These are phyloP conservation scores for Plectosphaerella sp. DNA, from an alignment of 2,329 filamentous ascomycete species.

Conservation along the genomic window DNA sequence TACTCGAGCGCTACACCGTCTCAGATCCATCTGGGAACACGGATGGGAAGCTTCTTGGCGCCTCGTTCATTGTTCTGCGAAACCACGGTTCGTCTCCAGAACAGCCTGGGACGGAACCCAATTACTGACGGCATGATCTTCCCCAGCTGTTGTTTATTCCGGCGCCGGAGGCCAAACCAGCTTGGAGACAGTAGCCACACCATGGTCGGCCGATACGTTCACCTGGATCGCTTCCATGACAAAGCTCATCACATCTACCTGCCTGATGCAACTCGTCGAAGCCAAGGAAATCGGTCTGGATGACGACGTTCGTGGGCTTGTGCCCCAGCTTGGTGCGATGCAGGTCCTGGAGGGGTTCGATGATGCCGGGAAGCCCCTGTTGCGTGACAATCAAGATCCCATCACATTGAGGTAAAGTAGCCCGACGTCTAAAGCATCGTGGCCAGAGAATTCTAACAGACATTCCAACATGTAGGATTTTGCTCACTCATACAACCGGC, in stretches of 20 bases:
- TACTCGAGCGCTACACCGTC: constrained; percentile 24
- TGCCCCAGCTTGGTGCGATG: constrained; percentile 27
- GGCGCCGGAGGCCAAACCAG: constrained; percentile 29
- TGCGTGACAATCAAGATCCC: constrained; percentile 28
- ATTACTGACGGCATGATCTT: background rate
- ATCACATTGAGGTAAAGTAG: constrained; percentile 31
- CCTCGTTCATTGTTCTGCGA: constrained; percentile 27
- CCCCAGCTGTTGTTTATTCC: constrained; percentile 26
- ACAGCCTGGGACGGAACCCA: background rate
- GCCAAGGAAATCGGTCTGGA: constrained; percentile 27
- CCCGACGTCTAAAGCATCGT: background rate
- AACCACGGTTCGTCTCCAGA: constrained; percentile 18
- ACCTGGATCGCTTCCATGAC: constrained; percentile 36
- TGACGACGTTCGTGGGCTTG: constrained; percentile 24
- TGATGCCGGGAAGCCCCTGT: constrained; percentile 26
- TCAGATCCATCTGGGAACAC: constrained; percentile 17
- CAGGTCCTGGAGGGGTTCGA: constrained; percentile 33
- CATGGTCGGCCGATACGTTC: constrained; percentile 27
- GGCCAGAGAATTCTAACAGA: background rate
- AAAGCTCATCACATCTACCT: constrained; percentile 33
- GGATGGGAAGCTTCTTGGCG: constrained; percentile 28
- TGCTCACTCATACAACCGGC: constrained; percentile 47
- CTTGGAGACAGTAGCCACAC: constrained; percentile 19
- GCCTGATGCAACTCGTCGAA: constrained; percentile 35
- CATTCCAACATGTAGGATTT: constrained; percentile 17